These are phyloP conservation scores for Nitzschia putrida DNA, from an alignment of 108 stramenopile species.

Conservation along the genomic window DNA sequence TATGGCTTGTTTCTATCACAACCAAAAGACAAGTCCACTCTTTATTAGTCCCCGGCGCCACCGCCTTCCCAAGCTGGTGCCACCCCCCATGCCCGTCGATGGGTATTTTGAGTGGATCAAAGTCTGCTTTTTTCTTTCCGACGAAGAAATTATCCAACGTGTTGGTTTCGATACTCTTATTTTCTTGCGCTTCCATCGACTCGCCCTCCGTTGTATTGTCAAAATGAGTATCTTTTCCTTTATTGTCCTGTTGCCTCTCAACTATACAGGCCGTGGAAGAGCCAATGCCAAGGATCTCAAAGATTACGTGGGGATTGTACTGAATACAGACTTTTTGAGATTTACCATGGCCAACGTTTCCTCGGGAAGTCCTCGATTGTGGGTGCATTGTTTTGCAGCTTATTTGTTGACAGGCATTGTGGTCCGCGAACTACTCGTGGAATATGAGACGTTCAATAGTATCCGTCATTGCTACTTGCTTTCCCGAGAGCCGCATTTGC, in stretches of 20 bases:
- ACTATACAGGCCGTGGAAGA: slow-evolving; percentile 80
- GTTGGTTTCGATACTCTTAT: slow-evolving; percentile 88
- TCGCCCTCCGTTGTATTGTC: slow-evolving; percentile 85
- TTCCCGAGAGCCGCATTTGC: slow-evolving; percentile 80
- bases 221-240: slow-evolving; percentile 89
- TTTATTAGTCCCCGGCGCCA: slow-evolving; percentile 85
- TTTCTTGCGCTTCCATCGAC: slow-evolving; percentile 84
- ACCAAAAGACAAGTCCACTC: slow-evolving; percentile 82
- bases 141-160: slow-evolving; percentile 89
- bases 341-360: slow-evolving; percentile 90
- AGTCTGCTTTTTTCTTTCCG: slow-evolving; percentile 76
- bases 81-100: slow-evolving; percentile 81
- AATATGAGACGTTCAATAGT: slow-evolving; percentile 84
- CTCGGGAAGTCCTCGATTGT: slow-evolving; percentile 71
- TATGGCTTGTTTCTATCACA: slow-evolving; percentile 85
- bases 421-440: slow-evolving; percentile 72
- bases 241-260: slow-evolving; percentile 80
- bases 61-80: slow-evolving; percentile 81
- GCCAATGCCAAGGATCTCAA: slow-evolving; percentile 73
- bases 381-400: slow-evolving; percentile 88
- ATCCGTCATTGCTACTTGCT: slow-evolving; percentile 88
- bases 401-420: slow-evolving; percentile 85
- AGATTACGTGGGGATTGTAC: slow-evolving; percentile 59
- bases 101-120: slow-evolving; percentile 77
- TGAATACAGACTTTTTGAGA: slow-evolving; percentile 82